Evolutionary conservation across 495 filamentous ascomycete genomes (phyloP).

Genomic region (Neurospora sp.): DNA sequence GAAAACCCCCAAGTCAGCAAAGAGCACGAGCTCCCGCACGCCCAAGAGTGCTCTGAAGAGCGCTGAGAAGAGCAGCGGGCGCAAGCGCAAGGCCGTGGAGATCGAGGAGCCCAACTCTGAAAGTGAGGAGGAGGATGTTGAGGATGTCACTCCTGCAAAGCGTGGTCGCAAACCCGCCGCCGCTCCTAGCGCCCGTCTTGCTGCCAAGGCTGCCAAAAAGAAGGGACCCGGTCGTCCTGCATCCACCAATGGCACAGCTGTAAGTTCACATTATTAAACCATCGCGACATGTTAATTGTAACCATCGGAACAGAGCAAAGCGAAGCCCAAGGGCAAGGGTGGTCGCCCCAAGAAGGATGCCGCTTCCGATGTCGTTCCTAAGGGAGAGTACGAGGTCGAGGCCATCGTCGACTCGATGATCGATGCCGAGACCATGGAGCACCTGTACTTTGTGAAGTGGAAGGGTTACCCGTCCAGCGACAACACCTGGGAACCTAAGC

Average conservation of each 20-base stretch:
- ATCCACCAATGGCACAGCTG: constrained; percentile 9
- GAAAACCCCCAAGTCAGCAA: constrained; percentile 12
- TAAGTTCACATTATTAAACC: background rate
- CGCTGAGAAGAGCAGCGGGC: constrained; percentile 9
- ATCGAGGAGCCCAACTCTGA: constrained; percentile 2
- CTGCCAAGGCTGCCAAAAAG: constrained; percentile 17
- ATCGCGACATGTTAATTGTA: background rate
- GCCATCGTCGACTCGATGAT: constrained; percentile 22
- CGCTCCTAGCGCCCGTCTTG: constrained; percentile 16
- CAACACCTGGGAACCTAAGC: constrained; percentile 37
- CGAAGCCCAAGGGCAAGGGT: constrained; percentile 10
- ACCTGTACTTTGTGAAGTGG: constrained; percentile 35
- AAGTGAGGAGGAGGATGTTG: background rate
- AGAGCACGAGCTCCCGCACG: constrained; percentile 5
- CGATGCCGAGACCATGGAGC: constrained; percentile 22
- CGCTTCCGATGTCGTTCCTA: constrained; percentile 4
- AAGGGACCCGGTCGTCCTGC: constrained; percentile 6
- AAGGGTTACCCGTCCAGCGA: constrained; percentile 20
- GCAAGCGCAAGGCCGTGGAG: constrained; percentile 18
- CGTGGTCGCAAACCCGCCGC: constrained; percentile 13
- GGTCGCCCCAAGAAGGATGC: constrained; percentile 12
- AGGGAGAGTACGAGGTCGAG: constrained; percentile 29
- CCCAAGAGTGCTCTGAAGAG: background rate
- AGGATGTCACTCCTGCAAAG: constrained; percentile 3
- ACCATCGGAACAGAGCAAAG: constrained; percentile 2